Conservation (phyloP, 177 flowering plant genomes). For the Vitis hybrid region DNA sequence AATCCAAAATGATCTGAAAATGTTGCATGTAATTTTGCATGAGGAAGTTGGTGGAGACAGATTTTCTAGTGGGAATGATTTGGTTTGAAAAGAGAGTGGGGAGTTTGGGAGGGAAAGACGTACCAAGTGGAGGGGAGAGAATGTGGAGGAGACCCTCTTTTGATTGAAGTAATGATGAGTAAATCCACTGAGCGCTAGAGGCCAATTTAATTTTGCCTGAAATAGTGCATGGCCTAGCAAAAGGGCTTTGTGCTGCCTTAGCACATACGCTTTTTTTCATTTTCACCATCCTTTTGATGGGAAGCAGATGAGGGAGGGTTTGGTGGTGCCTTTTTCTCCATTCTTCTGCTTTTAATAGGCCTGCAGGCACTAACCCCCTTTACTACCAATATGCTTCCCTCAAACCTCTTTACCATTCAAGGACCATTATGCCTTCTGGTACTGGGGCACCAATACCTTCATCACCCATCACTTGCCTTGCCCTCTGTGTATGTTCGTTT, state of each 20-base stretch:
- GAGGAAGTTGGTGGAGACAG: conserved; percentile 41
- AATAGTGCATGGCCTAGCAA: conserved; percentile 21
- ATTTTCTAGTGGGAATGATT: conserved; percentile 46
- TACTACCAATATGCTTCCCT: not conserved
- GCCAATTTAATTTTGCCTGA: conserved; percentile 18
- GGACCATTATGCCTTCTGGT: conserved; percentile 6
- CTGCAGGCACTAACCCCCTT: conserved; percentile 1
- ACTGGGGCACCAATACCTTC: not conserved
- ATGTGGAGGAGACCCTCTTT: conserved; percentile 3
- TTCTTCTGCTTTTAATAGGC: conserved; percentile 14
- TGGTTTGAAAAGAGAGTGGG: conserved; percentile 22
- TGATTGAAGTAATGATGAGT: conserved; percentile 46
- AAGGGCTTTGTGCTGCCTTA: conserved; percentile 15
- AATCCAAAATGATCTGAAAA: not conserved
- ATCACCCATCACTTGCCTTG: not conserved
- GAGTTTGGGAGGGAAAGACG: conserved; percentile 13
- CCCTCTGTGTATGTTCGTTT: too few species aligned
- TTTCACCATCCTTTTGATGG: conserved; percentile 31
- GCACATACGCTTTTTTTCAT: conserved; percentile 18
- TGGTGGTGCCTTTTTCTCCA: conserved; percentile 16
- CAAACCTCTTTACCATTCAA: not conserved
- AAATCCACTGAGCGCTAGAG: conserved; percentile 24
- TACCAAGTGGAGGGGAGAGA: conserved; percentile 8
- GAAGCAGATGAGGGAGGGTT: conserved; percentile 17
- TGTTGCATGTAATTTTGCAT: conserved; percentile 46